Base-by-base conservation (phyloP, 768 basidiomycete species). In the Mycena latifolia region DNA sequence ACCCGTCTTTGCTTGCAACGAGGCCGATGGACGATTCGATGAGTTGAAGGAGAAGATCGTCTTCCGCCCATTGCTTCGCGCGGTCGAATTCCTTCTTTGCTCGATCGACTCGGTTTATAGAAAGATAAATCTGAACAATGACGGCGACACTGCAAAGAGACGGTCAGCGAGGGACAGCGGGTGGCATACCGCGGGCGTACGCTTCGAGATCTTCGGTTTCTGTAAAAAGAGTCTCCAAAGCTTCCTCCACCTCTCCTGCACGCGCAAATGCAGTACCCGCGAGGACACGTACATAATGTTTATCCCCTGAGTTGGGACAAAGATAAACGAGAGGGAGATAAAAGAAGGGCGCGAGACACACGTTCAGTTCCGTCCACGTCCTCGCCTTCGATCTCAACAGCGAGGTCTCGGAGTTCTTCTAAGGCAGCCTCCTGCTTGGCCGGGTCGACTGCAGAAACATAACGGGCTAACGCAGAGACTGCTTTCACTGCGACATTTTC, bases 171-270 rank as follows among this genome's bases (percentile, higher is more conserved):
- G 58, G n/a, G 9, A 43, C 35, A 41, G 29, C 20, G 45, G 24
- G 55, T 6, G 15, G 37, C 15, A 37, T 5, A 27, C 27, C 35
- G 51, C 28, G 24, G 9, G 86, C 93, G 72, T 77, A 96, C 95
- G 93, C 92, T 83, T 98, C 96, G 39, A 95, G 85, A 71, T 94
- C 92, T 67, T 91, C 86, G 33, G 88, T 88, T 52, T 89, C 91
- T 8, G 86, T 86, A 10, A 90, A 89, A 33, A 98, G 83, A 0
- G 93, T 96, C 77, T 97, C 96, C 27, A 98, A 80, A 2, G 95
- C 96, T 78, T 98, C 96, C 77, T 98, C 96, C 14, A 92, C 79
- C 78, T 98, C 96, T 2, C 90, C 92, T 18, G 93, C 93, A 35
- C 87, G 81, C 18, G 90, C 86, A 76, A 97, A 97, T 0, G 94